Conservation (phyloP, 345 rosid species). For the Salix viminalis region DNA sequence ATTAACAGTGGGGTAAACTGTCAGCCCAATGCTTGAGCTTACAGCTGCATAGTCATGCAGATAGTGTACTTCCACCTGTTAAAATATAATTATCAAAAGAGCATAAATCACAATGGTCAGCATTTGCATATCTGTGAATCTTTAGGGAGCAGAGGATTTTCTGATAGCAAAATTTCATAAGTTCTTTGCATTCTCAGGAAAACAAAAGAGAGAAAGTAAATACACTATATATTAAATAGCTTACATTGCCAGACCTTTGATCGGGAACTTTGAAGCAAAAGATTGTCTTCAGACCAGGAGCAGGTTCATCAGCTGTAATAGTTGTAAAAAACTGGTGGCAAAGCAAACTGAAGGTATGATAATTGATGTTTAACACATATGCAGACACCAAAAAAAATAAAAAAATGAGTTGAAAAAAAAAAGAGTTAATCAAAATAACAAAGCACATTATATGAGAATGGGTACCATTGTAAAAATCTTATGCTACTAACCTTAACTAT, state of each 20-base stretch:
- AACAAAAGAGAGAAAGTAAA: background rate
- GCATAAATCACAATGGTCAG: background rate
- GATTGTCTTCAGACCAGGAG: slow-evolving; percentile 88
- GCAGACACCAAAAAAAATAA: background rate
- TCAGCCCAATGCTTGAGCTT: slow-evolving; percentile 74
- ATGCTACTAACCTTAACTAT: background rate
- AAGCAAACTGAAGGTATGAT: background rate
- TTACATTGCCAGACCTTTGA: slow-evolving; percentile 90
- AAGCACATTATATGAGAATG: background rate
- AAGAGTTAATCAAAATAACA: background rate
- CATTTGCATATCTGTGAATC: background rate
- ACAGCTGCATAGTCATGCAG: slow-evolving; percentile 82
- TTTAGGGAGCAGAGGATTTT: background rate
- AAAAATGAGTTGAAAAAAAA: background rate
- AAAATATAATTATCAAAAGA: slow-evolving; percentile 9
- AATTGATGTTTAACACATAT: background rate
- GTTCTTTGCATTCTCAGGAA: background rate
- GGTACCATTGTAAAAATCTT: background rate
- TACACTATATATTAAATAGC: background rate
- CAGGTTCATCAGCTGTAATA: slow-evolving; percentile 75
- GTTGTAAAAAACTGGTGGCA: slow-evolving; percentile 64
- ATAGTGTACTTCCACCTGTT: slow-evolving; percentile 82
- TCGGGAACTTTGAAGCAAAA: slow-evolving; percentile 79
- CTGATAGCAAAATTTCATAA: background rate
- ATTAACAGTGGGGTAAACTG: slow-evolving; percentile 73